phyloP scores from a whole-genome alignment of 768 basidiomycete species.

The Naganishia randhawae region DNA sequence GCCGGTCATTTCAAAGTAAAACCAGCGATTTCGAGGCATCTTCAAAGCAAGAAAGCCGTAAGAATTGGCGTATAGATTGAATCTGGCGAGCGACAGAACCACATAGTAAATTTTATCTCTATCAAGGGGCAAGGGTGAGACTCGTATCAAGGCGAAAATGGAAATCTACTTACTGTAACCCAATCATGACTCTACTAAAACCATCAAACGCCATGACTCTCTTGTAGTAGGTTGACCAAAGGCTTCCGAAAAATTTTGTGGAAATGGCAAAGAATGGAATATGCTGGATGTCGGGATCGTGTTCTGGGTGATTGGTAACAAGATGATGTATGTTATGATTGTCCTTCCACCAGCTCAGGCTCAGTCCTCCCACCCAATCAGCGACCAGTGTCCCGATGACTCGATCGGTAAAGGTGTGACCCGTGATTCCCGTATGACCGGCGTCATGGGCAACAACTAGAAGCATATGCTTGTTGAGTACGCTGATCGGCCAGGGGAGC shows the following conservation, averaged over 20 bases:
- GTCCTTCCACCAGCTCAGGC: constrained; percentile 96
- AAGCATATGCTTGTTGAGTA: not conserved
- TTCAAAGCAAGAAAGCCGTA: constrained; percentile 61
- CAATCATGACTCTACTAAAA: constrained; percentile 63
- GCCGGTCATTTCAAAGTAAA: constrained; percentile 66
- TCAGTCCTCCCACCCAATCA: constrained; percentile 84
- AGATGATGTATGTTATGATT: constrained; percentile 92
- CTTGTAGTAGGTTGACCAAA: constrained; percentile 94
- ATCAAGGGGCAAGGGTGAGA: constrained; percentile 6
- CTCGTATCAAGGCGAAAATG: not conserved
- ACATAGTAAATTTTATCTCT: constrained; percentile 85
- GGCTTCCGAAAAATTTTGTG: constrained; percentile 72
- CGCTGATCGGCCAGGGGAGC: not conserved
- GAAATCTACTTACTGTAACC: constrained; percentile 58
- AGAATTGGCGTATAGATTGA: constrained; percentile 88
- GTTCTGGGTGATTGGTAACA: constrained; percentile 94
- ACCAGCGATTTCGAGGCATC: constrained; percentile 60
- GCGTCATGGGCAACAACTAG: constrained; percentile 79
- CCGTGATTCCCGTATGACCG: constrained; percentile 90
- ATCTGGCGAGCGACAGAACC: constrained; percentile 81
- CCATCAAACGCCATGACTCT: constrained; percentile 75
- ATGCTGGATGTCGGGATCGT: constrained; percentile 64
- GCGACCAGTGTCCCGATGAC: constrained; percentile 67
- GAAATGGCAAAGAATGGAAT: constrained; percentile 94
- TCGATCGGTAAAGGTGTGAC: constrained; percentile 76